Evolutionary conservation across 2,329 filamentous ascomycete species (phyloP).

Genomic region (Monilinia laxa): DNA sequence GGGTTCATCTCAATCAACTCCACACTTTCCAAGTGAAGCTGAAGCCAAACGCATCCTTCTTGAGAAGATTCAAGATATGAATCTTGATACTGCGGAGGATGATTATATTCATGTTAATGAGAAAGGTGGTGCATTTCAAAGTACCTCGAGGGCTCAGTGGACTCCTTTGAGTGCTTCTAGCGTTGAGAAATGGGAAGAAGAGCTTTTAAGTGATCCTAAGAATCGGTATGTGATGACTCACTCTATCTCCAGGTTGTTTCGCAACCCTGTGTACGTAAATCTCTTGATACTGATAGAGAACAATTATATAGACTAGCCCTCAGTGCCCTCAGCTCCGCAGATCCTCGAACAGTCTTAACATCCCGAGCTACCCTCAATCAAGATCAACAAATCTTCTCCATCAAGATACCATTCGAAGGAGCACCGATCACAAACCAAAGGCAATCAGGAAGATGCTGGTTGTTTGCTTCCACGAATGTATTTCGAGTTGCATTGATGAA

Average conservation of each 20-base stretch:
- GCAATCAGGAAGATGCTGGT: slow-evolving; percentile 81
- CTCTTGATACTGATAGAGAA: neutral
- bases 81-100: neutral
- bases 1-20: slow-evolving; percentile 7
- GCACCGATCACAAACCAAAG: slow-evolving; percentile 82
- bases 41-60: neutral
- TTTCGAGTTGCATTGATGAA: slow-evolving; percentile 88
- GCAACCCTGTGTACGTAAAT: neutral
- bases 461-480: slow-evolving; percentile 88
- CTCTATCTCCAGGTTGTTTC: slow-evolving; percentile 23
- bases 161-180: slow-evolving; percentile 50
- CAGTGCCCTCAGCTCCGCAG: slow-evolving; percentile 66
- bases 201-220: slow-evolving; percentile 63
- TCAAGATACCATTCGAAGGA: slow-evolving; percentile 79
- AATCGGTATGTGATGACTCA: slow-evolving; percentile 51
- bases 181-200: slow-evolving; percentile 59
- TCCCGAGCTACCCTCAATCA: slow-evolving; percentile 61
- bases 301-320: slow-evolving; percentile 62
- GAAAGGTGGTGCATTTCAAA: slow-evolving; percentile 27
- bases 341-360: slow-evolving; percentile 64
- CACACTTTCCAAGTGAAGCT: neutral
- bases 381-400: slow-evolving; percentile 79
- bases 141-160: slow-evolving; percentile 41
- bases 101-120: slow-evolving; percentile 54
- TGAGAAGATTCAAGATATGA: neutral